Evolutionary conservation across 2,329 filamentous ascomycete species (phyloP), one percentile per base, ranked within the genome.

Genomic region (Arthrocladium fulminans): DNA sequence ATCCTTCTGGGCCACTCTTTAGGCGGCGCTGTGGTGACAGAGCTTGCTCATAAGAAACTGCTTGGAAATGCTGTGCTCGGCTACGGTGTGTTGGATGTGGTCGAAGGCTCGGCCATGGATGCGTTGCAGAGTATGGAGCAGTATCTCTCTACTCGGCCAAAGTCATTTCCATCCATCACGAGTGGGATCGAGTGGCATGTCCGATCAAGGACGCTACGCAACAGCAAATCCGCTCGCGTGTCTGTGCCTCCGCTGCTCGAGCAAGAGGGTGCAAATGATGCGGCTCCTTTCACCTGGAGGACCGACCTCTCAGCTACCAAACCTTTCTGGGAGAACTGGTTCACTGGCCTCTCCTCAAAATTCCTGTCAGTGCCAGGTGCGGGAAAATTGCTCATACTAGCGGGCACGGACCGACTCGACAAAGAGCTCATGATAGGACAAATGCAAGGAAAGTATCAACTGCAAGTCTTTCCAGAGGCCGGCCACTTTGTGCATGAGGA

Each of bases 401-500:
- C 89, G 2, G 89, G 89, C 15, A 95, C 89, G 9, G 90, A 96
- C 68, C 75, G 89, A 42, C 66, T 96, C 49, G 89, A 96, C 63
- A 94, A 86, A 56, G 89, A 94, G 61, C 69, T 96, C 60, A 95
- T 87, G 65, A 95, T 96, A 64, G 89, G 89, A 13, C 89, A 96
- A 68, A 96, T 96, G 89, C 89, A 96, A 73, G 89, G 87, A 85
- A 97, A 97, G 74, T 98, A 97, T 63, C 88, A 94, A 49, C 72
- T 98, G 39, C 86, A 95, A 58, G 89, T 98, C 5, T 86, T 97
- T 59, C 89, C 92, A 0, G 87, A 95, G 63, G 88, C 92, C 1
- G 92, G 92, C 0, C 92, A 98, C 65, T 98, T 98, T 61, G 81
- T 98, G 48, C 92, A 98, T 56, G 92, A 98, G 65, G 92, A 98